Evolutionary conservation across 2,329 filamentous ascomycete genomes (phyloP).

Genomic region (Apiospora koreana): DNA sequence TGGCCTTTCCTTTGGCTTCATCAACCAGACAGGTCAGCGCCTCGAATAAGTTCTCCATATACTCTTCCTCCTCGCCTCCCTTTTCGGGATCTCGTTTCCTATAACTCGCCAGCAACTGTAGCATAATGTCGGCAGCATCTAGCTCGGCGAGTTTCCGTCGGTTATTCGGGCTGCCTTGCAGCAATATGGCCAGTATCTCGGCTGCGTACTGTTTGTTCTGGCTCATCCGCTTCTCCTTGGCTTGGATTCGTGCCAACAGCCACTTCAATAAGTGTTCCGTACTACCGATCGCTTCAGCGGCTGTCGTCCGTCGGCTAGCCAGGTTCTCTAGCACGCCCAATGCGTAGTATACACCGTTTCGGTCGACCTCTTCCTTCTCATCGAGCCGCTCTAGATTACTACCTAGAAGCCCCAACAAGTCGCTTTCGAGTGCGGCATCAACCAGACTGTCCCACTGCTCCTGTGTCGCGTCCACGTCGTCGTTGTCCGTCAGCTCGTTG

Average conservation of each 20-base stretch:
- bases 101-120: conserved; percentile 84
- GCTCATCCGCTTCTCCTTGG: conserved; percentile 65
- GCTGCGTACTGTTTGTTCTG: conserved; percentile 97
- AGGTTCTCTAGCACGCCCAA: conserved; percentile 84
- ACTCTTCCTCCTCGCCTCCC: conserved; percentile 89
- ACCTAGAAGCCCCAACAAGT: conserved; percentile 72
- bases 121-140: conserved; percentile 75
- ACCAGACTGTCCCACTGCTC: conserved; percentile 35
- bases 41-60: conserved; percentile 92
- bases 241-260: conserved; percentile 74
- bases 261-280: conserved; percentile 71
- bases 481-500: conserved; percentile 89
- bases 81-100: conserved; percentile 83
- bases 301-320: conserved; percentile 63
- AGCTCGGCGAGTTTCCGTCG: conserved; percentile 61
- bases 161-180: conserved; percentile 73
- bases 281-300: conserved; percentile 71
- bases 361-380: conserved; percentile 71
- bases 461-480: conserved; percentile 65
- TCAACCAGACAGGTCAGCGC: conserved; percentile 79
- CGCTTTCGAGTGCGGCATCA: conserved; percentile 64
- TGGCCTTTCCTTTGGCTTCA: conserved; percentile 71
- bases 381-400: conserved; percentile 80
- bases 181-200: conserved; percentile 85
- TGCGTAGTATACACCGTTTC: conserved; percentile 83